A percentile compares a stretch with the other conserved stretches of the same genome.
These are phyloP conservation scores for Lentinus tigrinus DNA, from an alignment of 768 basidiomycete species.

Conservation along the genomic window DNA sequence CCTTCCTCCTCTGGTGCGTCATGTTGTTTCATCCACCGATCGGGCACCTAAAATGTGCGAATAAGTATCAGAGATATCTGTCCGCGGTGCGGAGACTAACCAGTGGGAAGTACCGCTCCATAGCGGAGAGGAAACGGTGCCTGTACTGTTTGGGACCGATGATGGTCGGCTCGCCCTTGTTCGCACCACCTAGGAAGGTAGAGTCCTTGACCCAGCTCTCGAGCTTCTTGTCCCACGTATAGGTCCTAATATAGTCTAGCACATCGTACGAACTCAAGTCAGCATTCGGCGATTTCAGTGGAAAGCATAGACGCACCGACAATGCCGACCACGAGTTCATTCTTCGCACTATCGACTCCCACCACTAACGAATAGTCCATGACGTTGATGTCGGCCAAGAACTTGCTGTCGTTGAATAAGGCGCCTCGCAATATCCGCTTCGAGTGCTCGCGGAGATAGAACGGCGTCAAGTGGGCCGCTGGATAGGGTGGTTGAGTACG, in stretches of 20 bases:
- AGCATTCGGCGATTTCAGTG: background rate
- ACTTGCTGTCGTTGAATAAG: conserved; percentile 92
- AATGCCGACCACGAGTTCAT: conserved; percentile 94
- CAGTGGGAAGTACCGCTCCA: conserved; percentile 88
- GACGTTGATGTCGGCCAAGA: conserved; percentile 90
- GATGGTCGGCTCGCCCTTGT: conserved; percentile 91
- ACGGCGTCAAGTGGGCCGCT: conserved; percentile 86
- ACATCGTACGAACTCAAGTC: background rate
- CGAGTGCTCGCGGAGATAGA: conserved; percentile 95
- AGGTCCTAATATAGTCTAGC: conserved; percentile 92
- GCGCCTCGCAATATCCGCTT: conserved; percentile 91
- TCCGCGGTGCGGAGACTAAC: conserved; percentile 40
- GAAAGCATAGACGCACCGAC: conserved; percentile 66
- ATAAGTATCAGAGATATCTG: background rate
- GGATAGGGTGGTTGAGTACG: conserved; percentile 2
- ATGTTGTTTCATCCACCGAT: conserved; percentile 88
- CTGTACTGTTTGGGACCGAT: conserved; percentile 95
- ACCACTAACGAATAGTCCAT: conserved; percentile 98
- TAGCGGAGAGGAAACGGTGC: conserved; percentile 80
- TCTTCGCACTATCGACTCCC: conserved; percentile 85
- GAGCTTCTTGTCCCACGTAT: conserved; percentile 98
- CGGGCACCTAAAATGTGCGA: conserved; percentile 60
- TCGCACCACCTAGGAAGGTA: conserved; percentile 79
- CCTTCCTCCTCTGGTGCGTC: conserved; percentile 77
- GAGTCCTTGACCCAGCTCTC: conserved; percentile 99